These are phyloP conservation scores for Babesia bigemina DNA, from an alignment of 169 alveolate species.

Conservation along the genomic window DNA sequence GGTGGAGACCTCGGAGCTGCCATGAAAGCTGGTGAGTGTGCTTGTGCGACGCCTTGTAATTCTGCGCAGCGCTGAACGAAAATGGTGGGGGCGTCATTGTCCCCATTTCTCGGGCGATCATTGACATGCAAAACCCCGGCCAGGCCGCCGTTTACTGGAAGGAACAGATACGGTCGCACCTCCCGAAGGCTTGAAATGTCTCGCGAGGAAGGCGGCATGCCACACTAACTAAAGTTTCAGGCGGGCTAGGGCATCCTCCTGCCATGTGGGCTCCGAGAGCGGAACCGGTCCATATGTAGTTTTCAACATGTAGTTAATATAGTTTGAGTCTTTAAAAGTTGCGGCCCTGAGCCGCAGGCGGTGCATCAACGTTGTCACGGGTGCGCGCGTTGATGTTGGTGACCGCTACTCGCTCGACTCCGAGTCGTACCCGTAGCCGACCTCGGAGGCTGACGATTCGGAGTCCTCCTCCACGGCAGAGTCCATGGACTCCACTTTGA, in stretches of 20 bases:
- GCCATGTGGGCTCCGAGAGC: not conserved
- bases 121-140: slow-evolving; percentile 57
- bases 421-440: slow-evolving; percentile 7
- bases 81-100: slow-evolving; percentile 53
- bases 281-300: not conserved
- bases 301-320: not conserved
- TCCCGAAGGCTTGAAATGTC: not conserved
- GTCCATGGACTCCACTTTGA: slow-evolving; percentile 52
- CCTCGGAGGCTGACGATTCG: slow-evolving; percentile 7
- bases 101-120: slow-evolving; percentile 62
- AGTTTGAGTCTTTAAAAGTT: not conserved
- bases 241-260: not conserved
- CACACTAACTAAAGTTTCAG: not conserved
- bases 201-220: not conserved
- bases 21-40: slow-evolving; percentile 61
- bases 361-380: not conserved
- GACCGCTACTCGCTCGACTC: not conserved
- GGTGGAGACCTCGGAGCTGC: slow-evolving; percentile 73
- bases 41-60: not conserved
- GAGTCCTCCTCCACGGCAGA: slow-evolving; percentile 22
- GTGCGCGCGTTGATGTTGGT: not conserved
- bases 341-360: not conserved
- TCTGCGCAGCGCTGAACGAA: slow-evolving; percentile 34
- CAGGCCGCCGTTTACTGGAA: slow-evolving; percentile 59
- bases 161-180: slow-evolving; percentile 30